Evolutionary conservation across 148 eudicot species (phyloP), one percentile per base, ranked within the genome.

Genomic region (Nyssa sinensis): DNA sequence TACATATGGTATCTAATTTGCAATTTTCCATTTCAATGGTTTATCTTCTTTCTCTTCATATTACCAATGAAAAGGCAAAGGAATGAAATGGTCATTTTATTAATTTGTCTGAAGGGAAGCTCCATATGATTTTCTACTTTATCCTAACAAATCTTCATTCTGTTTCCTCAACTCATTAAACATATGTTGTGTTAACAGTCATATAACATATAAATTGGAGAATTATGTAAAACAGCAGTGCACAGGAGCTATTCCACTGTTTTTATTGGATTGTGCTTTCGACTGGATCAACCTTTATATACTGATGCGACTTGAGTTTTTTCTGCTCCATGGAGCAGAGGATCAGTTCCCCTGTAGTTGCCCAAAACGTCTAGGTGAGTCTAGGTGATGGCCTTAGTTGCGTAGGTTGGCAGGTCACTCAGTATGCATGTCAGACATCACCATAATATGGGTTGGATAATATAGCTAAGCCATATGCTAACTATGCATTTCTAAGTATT

Each of bases 1-100:
- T 80, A 94, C 89, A 75, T 95, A 89, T 77, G 99, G 99, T 95
- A 81, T 60, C 17, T 68, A 77, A 35, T 30, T 65, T 8, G 33
- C 16, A 2, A 41, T 57, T 61, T 75, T 70, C 9, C 25, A 27
- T 71, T 63, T 63, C 30, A 13, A 13, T 49, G 47, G 9, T 4
- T 9, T 19, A 30, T 25, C 17, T 64, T 41, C 19, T 16, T 27
- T 62, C 16, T 68, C 65, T 16, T 32, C 16, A 33, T 71, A 24
- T 14, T 58, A 7, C 41, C 6, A 17, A 33, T 34, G 14, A 71
- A 24, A 71, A 23, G 37, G 14, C 23, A 55, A 55, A 37, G 17
- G 59, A 55, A 21, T 55, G 59, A 55, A 39, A 49, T 49, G 57
- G 4, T 14, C 57, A 13, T 49, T n/a, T n/a, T 19, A 13, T 49